Evolutionary conservation across 202 grass and related monocot genomes (phyloP).

Genomic region (Setaria viridis): DNA sequence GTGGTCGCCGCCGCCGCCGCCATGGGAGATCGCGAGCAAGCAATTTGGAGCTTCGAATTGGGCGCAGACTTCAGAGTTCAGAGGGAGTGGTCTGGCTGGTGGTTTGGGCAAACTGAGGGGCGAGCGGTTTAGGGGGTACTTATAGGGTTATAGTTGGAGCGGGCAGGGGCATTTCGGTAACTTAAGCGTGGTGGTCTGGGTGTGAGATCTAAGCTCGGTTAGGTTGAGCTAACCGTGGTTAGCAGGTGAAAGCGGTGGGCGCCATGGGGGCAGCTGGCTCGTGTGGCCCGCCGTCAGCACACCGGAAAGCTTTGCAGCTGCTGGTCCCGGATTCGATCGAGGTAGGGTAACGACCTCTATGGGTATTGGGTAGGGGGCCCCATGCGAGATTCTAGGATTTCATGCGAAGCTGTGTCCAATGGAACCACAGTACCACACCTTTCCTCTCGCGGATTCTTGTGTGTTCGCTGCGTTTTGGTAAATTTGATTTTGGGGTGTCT

Average conservation of each 20-base stretch:
- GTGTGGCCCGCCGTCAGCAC: slow-evolving; percentile 22
- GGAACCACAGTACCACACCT: not conserved
- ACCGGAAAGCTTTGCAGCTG: slow-evolving; percentile 23
- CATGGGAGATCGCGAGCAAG: slow-evolving; percentile 38
- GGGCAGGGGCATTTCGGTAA: slow-evolving; percentile 19
- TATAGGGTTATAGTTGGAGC: not conserved
- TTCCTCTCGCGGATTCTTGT: slow-evolving; percentile 5
- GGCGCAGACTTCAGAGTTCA: not conserved
- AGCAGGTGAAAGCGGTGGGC: slow-evolving; percentile 28
- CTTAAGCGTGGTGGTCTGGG: not conserved
- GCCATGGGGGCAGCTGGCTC: not conserved
- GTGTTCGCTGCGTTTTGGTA: not conserved
- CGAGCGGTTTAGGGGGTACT: not conserved
- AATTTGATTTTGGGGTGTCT: not conserved
- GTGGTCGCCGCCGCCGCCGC: slow-evolving; percentile 35
- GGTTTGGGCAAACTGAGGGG: slow-evolving; percentile 43
- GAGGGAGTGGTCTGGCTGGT: not conserved
- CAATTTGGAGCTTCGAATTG: not conserved
- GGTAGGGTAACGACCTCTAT: slow-evolving; percentile 18
- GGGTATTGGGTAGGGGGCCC: not conserved
- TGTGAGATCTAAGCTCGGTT: not conserved
- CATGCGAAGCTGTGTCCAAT: not conserved
- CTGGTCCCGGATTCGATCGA: slow-evolving; percentile 13
- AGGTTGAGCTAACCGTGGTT: slow-evolving; percentile 36
- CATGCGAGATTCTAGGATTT: not conserved